A percentile compares a stretch with the other conserved stretches of the same genome.
Conservation (phyloP, 768 basidiomycete species). For the Agaricus subrufescens region DNA sequence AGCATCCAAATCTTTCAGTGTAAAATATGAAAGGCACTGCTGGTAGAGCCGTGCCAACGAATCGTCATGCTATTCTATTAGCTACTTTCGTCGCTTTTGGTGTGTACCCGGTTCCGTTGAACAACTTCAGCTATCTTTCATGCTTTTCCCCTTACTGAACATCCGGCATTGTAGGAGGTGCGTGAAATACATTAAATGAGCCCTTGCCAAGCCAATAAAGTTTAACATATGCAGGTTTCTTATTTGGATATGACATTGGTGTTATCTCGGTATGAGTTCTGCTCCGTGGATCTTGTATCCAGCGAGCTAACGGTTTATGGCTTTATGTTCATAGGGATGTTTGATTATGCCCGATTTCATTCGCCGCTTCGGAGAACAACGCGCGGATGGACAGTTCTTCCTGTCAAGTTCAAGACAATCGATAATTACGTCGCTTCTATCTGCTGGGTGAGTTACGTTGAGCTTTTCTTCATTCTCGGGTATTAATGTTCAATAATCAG, state of each 20-base stretch:
- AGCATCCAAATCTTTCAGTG: neutral
- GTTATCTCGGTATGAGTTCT: constrained; percentile 56
- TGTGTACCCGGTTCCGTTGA: constrained; percentile 23
- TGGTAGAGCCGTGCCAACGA: constrained; percentile 41
- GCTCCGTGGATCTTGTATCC: neutral
- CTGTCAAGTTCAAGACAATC: constrained; percentile 64
- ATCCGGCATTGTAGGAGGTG: constrained; percentile 20
- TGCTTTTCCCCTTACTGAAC: neutral
- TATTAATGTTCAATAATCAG: constrained; percentile 20
- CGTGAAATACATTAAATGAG: neutral
- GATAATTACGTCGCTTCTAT: constrained; percentile 74
- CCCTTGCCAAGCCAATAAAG: neutral
- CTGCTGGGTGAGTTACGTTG: constrained; percentile 51
- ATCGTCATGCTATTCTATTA: constrained; percentile 56
- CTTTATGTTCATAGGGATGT: constrained; percentile 48
- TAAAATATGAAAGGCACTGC: neutral
- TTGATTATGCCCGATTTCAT: constrained; percentile 79
- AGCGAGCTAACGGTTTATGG: neutral
- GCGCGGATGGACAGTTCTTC: constrained; percentile 38
- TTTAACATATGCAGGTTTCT: constrained; percentile 38
- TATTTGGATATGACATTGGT: constrained; percentile 76
- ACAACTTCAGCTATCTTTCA: neutral
- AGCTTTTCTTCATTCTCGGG: neutral
- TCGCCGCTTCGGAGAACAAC: constrained; percentile 56
- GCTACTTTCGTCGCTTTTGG: constrained; percentile 74